phyloP scores from a whole-genome alignment of 2,329 filamentous ascomycete species.

The Sarocladium brachiariae region DNA sequence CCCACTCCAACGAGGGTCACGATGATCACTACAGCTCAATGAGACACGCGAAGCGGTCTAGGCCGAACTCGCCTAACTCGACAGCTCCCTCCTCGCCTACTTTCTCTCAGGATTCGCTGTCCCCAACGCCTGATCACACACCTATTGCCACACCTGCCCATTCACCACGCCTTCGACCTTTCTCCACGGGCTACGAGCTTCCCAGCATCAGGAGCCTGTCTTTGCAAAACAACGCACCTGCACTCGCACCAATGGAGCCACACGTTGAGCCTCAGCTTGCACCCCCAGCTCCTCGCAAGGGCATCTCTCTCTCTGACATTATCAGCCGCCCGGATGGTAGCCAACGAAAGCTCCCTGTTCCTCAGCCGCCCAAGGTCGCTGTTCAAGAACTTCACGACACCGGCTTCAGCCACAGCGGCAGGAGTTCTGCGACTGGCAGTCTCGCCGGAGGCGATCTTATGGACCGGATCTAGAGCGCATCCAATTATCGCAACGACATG shows the following conservation, averaged over 20 bases:
- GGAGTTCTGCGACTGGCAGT: constrained; percentile 71
- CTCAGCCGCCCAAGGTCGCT: constrained; percentile 82
- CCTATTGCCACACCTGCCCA: constrained; percentile 95
- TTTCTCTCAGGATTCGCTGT: constrained; percentile 92
- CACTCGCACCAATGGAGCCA: constrained; percentile 53
- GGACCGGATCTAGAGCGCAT: constrained; percentile 40
- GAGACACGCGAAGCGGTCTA: constrained; percentile 76
- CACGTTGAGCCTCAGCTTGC: constrained; percentile 36
- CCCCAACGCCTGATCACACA: constrained; percentile 95
- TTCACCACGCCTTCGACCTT: constrained; percentile 81
- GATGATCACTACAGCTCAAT: constrained; percentile 69
- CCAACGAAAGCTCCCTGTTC: constrained; percentile 84
- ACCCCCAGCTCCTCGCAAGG: constrained; percentile 43
- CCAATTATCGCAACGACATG: constrained; percentile 7
- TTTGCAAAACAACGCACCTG: constrained; percentile 46
- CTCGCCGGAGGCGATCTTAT: constrained; percentile 65
- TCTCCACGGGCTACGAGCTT: constrained; percentile 64
- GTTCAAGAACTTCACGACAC: constrained; percentile 73
- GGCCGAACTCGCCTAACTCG: constrained; percentile 90
- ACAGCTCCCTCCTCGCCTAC: constrained; percentile 94
- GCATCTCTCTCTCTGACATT: constrained; percentile 84
- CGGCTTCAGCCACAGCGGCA: constrained; percentile 64
- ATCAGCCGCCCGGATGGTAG: constrained; percentile 83
- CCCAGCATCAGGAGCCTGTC: constrained; percentile 70
- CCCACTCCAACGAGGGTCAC: constrained; percentile 74